These are phyloP conservation scores for Leishmania aethiopica DNA, from an alignment of 208 protist species.

Conservation along the genomic window DNA sequence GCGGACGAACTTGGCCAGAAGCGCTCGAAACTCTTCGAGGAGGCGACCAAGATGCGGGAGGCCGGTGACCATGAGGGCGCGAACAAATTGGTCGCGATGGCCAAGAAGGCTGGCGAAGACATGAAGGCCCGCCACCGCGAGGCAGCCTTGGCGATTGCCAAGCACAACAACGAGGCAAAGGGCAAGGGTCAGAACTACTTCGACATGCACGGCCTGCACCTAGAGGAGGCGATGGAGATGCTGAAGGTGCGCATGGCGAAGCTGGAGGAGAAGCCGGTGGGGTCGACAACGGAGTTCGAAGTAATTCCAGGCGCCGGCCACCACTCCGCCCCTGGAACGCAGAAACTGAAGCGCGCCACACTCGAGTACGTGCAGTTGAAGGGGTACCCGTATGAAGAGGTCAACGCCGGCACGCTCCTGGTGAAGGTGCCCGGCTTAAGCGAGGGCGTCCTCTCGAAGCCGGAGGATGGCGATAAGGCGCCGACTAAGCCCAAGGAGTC, in stretches of 20 bases:
- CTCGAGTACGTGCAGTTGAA: conserved; percentile 38
- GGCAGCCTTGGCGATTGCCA: conserved; percentile 49
- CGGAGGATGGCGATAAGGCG: conserved; percentile 13
- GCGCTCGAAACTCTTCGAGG: conserved; percentile 48
- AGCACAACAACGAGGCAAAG: conserved; percentile 59
- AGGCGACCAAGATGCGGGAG: conserved; percentile 39
- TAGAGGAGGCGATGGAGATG: conserved; percentile 53
- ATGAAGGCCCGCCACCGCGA: conserved; percentile 39
- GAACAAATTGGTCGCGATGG: conserved; percentile 39
- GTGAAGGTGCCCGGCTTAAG: conserved; percentile 38
- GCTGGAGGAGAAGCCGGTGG: conserved; percentile 43
- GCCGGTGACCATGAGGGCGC: conserved; percentile 34
- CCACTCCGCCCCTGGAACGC: conserved; percentile 48
- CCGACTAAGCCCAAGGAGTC: background rate
- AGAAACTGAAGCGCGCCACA: conserved; percentile 51
- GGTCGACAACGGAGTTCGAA: conserved; percentile 39
- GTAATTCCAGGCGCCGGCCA: conserved; percentile 60
- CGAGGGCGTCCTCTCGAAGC: conserved; percentile 22
- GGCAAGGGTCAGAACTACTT: conserved; percentile 57
- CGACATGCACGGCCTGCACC: conserved; percentile 61
- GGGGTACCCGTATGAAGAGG: conserved; percentile 41
- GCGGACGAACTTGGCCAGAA: conserved; percentile 44
- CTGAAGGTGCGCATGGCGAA: conserved; percentile 38
- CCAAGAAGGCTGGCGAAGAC: conserved; percentile 36
- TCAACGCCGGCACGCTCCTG: conserved; percentile 41